phyloP scores from a whole-genome alignment of 176 grass and related monocot genomes.

The Bolboschoenus planiculmis region DNA sequence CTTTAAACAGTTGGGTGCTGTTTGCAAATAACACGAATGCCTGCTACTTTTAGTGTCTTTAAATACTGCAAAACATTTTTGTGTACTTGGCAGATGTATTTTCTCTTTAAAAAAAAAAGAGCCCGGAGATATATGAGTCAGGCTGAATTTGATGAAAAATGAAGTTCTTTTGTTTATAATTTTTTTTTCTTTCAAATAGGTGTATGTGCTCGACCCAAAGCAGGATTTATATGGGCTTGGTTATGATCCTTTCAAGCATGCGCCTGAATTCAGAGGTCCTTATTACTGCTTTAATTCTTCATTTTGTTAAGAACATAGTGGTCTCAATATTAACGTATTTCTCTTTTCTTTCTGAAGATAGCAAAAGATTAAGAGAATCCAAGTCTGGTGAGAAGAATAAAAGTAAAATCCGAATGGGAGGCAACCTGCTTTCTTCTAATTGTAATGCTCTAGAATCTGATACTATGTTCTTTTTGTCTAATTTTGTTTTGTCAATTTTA shows the following conservation, averaged over 20 bases:
- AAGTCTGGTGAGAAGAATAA: conserved; percentile 34
- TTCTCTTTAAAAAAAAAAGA: not conserved
- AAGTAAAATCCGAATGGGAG: conserved; percentile 39
- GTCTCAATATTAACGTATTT: not conserved
- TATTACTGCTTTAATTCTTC: not conserved
- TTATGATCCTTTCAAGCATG: conserved; percentile 92
- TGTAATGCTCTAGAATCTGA: conserved; percentile 46
- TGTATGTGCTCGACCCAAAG: conserved; percentile 81
- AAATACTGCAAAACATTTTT: not conserved
- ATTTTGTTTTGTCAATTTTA: not conserved
- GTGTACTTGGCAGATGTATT: not conserved
- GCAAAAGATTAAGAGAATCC: conserved; percentile 58
- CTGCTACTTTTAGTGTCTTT: not conserved
- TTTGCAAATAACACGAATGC: not conserved
- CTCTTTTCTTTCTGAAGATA: conserved; percentile 46
- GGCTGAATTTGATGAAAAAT: conserved; percentile 17
- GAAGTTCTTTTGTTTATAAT: conserved; percentile 8
- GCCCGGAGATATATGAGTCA: not conserved
- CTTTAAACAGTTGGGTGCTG: not conserved
- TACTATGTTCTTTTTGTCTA: not conserved
- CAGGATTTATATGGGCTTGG: conserved; percentile 89
- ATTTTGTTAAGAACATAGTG: not conserved
- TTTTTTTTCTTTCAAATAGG: conserved; percentile 35
- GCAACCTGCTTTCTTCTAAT: conserved; percentile 64
- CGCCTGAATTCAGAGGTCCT: conserved; percentile 92